These are phyloP conservation scores for Rhizoclosmatium globosum DNA, from an alignment of 192 early-diverging fungal species.

Conservation along the genomic window DNA sequence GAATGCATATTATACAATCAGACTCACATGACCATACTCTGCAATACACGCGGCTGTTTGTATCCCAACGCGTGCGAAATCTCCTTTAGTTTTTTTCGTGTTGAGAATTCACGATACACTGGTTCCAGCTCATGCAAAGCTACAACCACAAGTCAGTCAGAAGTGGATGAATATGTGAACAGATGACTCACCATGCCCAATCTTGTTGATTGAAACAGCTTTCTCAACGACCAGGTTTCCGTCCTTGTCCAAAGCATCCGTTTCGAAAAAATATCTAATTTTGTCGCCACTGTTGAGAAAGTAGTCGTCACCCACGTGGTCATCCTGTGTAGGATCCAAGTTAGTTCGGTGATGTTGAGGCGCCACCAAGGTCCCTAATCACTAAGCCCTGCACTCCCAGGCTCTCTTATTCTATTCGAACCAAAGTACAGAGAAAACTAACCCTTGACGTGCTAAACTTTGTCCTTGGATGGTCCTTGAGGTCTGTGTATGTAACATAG, in stretches of 20 bases:
- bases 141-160: conserved; percentile 17
- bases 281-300: conserved; percentile 88
- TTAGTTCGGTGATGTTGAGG: conserved; percentile 1
- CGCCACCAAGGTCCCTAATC: too few species aligned
- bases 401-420: neutral
- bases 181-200: conserved; percentile 75
- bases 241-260: conserved; percentile 74
- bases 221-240: conserved; percentile 71
- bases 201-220: conserved; percentile 83
- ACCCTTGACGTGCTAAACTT: conserved; percentile 75
- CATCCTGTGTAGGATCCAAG: conserved; percentile 37
- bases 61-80: conserved; percentile 72
- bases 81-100: conserved; percentile 56
- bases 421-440: neutral
- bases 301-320: conserved; percentile 87
- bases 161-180: neutral
- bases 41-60: conserved; percentile 76
- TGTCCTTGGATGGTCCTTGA: conserved; percentile 77
- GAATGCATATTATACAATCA: conserved; percentile 49
- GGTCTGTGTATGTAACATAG: conserved; percentile 40
- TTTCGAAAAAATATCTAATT: conserved; percentile 89
- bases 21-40: conserved; percentile 89
- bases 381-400: too few species aligned
- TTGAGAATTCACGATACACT: conserved; percentile 72
- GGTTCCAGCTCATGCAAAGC: conserved; percentile 84